These are phyloP conservation scores for Oenanthe sinensis DNA, from an alignment of 129 eudicot species.

Conservation along the genomic window DNA sequence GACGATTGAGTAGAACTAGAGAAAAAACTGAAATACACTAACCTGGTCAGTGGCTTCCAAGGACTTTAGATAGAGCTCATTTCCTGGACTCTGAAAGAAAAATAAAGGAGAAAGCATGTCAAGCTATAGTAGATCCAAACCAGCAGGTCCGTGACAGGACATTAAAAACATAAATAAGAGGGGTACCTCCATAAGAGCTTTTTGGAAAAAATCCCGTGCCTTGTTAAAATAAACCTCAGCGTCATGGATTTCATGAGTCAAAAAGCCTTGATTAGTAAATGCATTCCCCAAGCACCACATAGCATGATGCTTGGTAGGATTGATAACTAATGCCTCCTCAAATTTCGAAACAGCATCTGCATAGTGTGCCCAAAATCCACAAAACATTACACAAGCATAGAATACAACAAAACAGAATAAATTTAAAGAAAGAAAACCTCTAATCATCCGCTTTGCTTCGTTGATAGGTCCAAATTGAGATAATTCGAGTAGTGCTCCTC, in stretches of 20 bases:
- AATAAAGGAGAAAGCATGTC: neutral
- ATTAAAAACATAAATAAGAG: neutral
- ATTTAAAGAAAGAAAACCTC: constrained; percentile 24
- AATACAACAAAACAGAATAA: no score
- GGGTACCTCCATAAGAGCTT: constrained; percentile 41
- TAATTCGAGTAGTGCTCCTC: constrained; percentile 64
- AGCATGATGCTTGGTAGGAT: constrained; percentile 47
- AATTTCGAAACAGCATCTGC: constrained; percentile 47
- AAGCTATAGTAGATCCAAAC: neutral
- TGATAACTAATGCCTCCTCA: constrained; percentile 45
- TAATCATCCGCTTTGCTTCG: constrained; percentile 49
- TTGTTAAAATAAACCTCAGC: constrained; percentile 32
- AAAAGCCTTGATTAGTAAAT: constrained; percentile 32
- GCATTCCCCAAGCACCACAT: constrained; percentile 57
- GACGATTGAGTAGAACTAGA: neutral
- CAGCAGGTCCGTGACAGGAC: neutral
- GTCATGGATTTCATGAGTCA: constrained; percentile 34
- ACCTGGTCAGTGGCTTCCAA: constrained; percentile 38
- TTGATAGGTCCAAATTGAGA: constrained; percentile 44
- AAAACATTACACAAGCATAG: neutral
- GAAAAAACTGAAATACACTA: neutral
- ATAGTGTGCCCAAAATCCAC: neutral
- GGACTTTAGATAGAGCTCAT: constrained; percentile 38
- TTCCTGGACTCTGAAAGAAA: constrained; percentile 40
- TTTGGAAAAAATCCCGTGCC: constrained; percentile 38